Evolutionary conservation across 495 filamentous ascomycete genomes (phyloP).

Genomic region (Podospora sp.): DNA sequence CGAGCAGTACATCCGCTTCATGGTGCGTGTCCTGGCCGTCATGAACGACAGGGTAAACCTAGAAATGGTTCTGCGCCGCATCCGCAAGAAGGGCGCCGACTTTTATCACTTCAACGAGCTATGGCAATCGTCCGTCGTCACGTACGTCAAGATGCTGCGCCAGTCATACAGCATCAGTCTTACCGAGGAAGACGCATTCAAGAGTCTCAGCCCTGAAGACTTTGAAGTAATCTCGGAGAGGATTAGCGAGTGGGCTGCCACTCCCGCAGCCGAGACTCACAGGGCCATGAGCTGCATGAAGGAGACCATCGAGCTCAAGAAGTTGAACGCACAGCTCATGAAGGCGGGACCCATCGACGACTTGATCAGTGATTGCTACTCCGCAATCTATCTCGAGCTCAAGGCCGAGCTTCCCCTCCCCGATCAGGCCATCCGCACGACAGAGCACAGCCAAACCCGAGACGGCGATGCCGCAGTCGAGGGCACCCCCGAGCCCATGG

Average conservation of each 20-base stretch:
- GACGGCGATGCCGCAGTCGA: slow-evolving; percentile 19
- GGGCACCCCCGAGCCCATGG: slow-evolving; percentile 23
- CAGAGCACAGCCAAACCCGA: slow-evolving; percentile 26
- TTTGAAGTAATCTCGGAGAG: slow-evolving; percentile 63
- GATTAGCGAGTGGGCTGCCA: slow-evolving; percentile 54
- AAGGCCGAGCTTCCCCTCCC: slow-evolving; percentile 42
- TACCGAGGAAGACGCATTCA: slow-evolving; percentile 78
- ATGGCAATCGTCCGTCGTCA: slow-evolving; percentile 78
- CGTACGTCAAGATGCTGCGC: slow-evolving; percentile 77
- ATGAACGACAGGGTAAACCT: slow-evolving; percentile 77
- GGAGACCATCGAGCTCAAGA: slow-evolving; percentile 88
- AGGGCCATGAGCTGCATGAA: slow-evolving; percentile 70
- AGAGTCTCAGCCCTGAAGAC: slow-evolving; percentile 74
- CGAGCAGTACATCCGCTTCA: slow-evolving; percentile 81
- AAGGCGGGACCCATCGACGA: slow-evolving; percentile 86
- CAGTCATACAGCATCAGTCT: slow-evolving; percentile 64
- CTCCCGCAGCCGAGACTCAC: slow-evolving; percentile 40
- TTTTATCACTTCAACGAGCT: slow-evolving; percentile 82
- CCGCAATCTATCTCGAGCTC: slow-evolving; percentile 67
- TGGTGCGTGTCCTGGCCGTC: slow-evolving; percentile 71
- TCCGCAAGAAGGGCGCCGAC: slow-evolving; percentile 79
- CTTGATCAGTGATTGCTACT: slow-evolving; percentile 83
- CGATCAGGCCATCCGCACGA: slow-evolving; percentile 29
- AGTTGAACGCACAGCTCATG: slow-evolving; percentile 81
- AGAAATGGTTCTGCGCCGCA: slow-evolving; percentile 76